These are phyloP conservation scores for Erythrophleum fordii DNA, from an alignment of 306 rosid genomes.

Conservation along the genomic window DNA sequence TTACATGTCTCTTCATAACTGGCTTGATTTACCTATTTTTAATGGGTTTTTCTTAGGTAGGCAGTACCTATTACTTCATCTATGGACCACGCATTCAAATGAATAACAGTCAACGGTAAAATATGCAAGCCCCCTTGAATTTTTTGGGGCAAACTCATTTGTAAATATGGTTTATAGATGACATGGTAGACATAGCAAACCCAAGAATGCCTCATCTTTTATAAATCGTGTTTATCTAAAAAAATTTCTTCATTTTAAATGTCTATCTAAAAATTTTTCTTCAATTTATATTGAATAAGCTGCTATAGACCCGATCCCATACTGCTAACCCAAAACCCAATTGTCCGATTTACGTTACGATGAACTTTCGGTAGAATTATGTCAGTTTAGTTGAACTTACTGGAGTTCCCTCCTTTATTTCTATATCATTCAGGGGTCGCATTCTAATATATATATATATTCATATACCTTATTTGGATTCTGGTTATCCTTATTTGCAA, in stretches of 20 bases:
- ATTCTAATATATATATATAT: neutral
- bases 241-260: neutral
- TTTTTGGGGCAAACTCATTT: neutral
- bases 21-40: neutral
- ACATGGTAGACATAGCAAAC: neutral
- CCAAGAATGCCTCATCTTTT: neutral
- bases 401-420: neutral
- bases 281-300: neutral
- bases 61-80: too few species aligned
- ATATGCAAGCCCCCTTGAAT: too few species aligned
- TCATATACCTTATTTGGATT: constrained; percentile 29
- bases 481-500: constrained; percentile 3
- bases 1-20: neutral
- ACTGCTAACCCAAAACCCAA: neutral
- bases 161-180: neutral
- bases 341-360: neutral
- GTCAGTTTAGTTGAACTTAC: neutral
- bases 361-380: neutral
- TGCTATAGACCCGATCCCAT: neutral
- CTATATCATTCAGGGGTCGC: neutral
- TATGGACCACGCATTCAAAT: neutral
- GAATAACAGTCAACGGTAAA: neutral
- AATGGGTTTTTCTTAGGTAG: neutral
- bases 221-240: neutral
- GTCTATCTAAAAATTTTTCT: neutral